Conservation (phyloP, 805 yeast species). For the Candida manassasensis region DNA sequence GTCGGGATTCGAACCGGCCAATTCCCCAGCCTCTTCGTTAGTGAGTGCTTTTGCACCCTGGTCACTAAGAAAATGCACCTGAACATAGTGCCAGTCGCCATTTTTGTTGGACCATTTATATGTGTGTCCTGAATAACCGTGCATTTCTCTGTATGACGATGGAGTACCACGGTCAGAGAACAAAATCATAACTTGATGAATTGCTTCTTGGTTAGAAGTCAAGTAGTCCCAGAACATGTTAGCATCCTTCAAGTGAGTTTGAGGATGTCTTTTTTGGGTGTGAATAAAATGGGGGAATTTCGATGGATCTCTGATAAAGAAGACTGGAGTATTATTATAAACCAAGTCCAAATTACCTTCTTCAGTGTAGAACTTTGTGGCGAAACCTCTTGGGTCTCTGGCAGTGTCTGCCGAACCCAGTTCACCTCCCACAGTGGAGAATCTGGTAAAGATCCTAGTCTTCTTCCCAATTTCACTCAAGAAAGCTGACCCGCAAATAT, state of each 20-base stretch:
- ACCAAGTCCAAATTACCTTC: slow-evolving; percentile 72
- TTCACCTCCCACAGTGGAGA: slow-evolving; percentile 70
- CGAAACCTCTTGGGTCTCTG: slow-evolving; percentile 68
- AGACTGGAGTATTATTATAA: slow-evolving; percentile 67
- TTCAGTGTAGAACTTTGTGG: slow-evolving; percentile 62
- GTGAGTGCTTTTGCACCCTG: slow-evolving; percentile 42
- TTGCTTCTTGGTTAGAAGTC: slow-evolving; percentile 49
- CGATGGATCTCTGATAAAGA: slow-evolving; percentile 59
- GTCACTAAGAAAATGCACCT: slow-evolving; percentile 49
- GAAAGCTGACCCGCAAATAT: slow-evolving; percentile 26
- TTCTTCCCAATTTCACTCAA: slow-evolving; percentile 39
- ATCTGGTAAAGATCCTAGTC: slow-evolving; percentile 42
- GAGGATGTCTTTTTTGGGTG: slow-evolving; percentile 67
- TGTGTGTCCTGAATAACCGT: slow-evolving; percentile 64
- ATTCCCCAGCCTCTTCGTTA: slow-evolving; percentile 42
- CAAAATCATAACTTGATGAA: slow-evolving; percentile 54
- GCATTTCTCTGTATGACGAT: slow-evolving; percentile 48
- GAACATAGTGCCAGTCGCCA: slow-evolving; percentile 50
- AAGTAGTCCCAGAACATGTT: slow-evolving; percentile 56
- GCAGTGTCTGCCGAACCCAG: slow-evolving; percentile 61
- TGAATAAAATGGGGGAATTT: slow-evolving; percentile 65
- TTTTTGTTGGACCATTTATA: slow-evolving; percentile 51
- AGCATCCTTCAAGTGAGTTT: slow-evolving; percentile 47
- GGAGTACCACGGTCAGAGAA: slow-evolving; percentile 63
- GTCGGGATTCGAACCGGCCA: slow-evolving; percentile 51